These are phyloP conservation scores for Ambrosia artemisiifolia DNA, from an alignment of 129 eudicot species.

Conservation along the genomic window DNA sequence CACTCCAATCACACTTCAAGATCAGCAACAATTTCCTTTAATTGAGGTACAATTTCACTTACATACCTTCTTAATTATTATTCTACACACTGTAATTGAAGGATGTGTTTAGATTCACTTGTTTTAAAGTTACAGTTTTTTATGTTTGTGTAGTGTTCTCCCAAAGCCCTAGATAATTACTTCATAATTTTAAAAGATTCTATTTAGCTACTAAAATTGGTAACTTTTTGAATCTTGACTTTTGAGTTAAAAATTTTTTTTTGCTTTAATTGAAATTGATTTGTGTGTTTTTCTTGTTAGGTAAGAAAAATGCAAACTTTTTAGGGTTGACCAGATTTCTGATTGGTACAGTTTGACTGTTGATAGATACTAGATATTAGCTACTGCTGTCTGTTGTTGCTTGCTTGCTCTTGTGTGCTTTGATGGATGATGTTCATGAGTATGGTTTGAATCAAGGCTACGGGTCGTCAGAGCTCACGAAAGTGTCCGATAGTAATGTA, in stretches of 20 bases:
- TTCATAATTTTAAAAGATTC: neutral
- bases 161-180: constrained; percentile 19
- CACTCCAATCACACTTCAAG: neutral
- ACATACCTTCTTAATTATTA: neutral
- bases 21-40: neutral
- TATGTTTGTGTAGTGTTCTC: constrained; percentile 11
- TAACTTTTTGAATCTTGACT: neutral
- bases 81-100: too few relatives aligned
- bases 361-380: constrained; percentile 7
- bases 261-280: neutral
- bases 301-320: neutral
- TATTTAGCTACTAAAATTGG: constrained; percentile 6
- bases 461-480: too few relatives aligned
- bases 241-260: neutral
- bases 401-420: constrained; percentile 17
- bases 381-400: constrained; percentile 15
- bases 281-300: neutral
- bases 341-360: constrained; percentile 14
- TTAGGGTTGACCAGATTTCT: neutral
- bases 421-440: constrained; percentile 59
- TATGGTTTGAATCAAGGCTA: constrained; percentile 40
- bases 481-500: constrained; percentile 28
- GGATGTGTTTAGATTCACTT: neutral
- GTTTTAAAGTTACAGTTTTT: neutral
- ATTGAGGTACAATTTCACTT: constrained; percentile 6